Evolutionary conservation across 306 rosid species (phyloP).

Genomic region (Cucurbita pepo): DNA sequence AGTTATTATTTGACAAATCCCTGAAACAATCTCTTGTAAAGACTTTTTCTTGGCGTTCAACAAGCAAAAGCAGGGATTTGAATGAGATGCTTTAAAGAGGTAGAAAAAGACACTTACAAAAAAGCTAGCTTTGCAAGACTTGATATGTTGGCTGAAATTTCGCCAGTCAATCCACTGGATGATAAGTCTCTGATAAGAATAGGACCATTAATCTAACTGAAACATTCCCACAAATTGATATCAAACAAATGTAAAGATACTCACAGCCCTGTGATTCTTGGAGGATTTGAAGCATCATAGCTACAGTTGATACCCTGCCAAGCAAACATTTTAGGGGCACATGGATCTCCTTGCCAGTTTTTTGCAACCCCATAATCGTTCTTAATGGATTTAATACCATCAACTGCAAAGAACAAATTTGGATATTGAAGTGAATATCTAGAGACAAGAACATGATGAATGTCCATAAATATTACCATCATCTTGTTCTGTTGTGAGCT

Average conservation of each 20-base stretch:
- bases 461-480: conserved; percentile 10
- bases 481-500: conserved; percentile 14
- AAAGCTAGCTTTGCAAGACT: neutral
- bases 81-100: neutral
- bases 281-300: conserved; percentile 8
- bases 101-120: neutral
- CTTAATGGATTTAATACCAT: conserved; percentile 18
- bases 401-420: conserved; percentile 4
- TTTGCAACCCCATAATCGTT: conserved; percentile 3
- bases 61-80: no score
- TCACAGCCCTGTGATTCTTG: conserved; percentile 34
- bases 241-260: neutral
- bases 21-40: neutral
- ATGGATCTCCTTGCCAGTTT: conserved; percentile 38
- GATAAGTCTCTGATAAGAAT: neutral
- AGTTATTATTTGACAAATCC: neutral
- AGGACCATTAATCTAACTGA: neutral
- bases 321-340: conserved; percentile 9
- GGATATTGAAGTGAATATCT: neutral
- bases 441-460: neutral
- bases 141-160: neutral
- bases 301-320: conserved; percentile 27
- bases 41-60: no score
- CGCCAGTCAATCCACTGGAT: neutral
- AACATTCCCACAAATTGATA: neutral